A percentile compares a stretch with the other conserved stretches of the same genome.
These are phyloP conservation scores for Trichoderma koningiopsis DNA, from an alignment of 2,329 filamentous ascomycete species.

Conservation along the genomic window DNA sequence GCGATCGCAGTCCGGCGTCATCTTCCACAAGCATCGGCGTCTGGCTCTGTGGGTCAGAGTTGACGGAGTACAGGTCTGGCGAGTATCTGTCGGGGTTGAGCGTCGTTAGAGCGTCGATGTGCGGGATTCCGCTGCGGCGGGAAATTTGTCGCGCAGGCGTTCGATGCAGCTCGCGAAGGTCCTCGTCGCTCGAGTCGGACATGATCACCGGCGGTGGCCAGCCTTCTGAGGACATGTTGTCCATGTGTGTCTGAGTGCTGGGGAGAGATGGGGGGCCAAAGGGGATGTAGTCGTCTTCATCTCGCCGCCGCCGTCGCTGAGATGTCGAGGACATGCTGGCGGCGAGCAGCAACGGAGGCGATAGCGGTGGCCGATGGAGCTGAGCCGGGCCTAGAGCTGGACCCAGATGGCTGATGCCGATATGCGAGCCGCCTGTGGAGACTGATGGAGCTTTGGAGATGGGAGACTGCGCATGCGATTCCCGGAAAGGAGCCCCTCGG, in stretches of 20 bases:
- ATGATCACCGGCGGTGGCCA: slow-evolving; percentile 13
- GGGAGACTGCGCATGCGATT: neutral
- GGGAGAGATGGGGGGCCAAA: slow-evolving; percentile 22
- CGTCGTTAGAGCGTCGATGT: neutral
- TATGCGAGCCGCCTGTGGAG: neutral
- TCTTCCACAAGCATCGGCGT: slow-evolving; percentile 4
- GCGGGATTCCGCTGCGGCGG: neutral
- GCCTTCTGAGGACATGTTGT: slow-evolving; percentile 18
- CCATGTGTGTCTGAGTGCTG: slow-evolving; percentile 12
- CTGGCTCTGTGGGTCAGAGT: slow-evolving; percentile 13
- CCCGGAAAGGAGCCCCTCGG: neutral
- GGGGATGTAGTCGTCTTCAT: slow-evolving; percentile 23
- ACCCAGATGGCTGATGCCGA: neutral
- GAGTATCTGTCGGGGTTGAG: slow-evolving; percentile 3
- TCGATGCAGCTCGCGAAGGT: neutral
- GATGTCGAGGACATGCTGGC: slow-evolving; percentile 21
- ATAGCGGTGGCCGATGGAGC: neutral
- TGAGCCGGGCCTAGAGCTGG: neutral
- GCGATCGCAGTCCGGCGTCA: slow-evolving; percentile 13
- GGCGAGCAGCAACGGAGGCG: neutral
- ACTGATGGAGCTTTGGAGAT: neutral
- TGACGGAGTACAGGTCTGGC: slow-evolving; percentile 18
- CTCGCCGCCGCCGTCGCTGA: slow-evolving; percentile 18
- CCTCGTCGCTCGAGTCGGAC: slow-evolving; percentile 23
- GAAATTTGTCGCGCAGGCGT: slow-evolving; percentile 5